Percentiles rank a stretch among this genome's conserved stretches.
Evolutionary conservation across 306 rosid genomes (phyloP).

Genomic region (Betula pendula): DNA sequence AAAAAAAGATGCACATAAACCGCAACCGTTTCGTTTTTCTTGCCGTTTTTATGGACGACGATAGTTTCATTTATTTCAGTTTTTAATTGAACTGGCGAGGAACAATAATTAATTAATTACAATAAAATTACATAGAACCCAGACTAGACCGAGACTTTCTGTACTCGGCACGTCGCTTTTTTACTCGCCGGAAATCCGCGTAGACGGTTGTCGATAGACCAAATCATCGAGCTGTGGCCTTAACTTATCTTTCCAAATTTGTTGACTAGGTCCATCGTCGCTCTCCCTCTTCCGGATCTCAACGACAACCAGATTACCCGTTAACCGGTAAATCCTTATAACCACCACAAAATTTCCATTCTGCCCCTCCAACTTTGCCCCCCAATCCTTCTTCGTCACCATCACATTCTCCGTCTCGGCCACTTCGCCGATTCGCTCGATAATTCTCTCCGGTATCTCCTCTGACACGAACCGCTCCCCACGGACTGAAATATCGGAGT

Average conservation of each 20-base stretch:
- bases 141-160: no score
- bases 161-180: background rate
- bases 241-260: slow-evolving; percentile 55
- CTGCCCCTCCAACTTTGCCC: slow-evolving; percentile 52
- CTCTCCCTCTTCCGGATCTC: slow-evolving; percentile 39
- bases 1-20: no score
- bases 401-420: slow-evolving; percentile 29
- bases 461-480: slow-evolving; percentile 56
- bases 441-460: slow-evolving; percentile 40
- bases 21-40: no score
- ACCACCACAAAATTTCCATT: slow-evolving; percentile 42
- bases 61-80: no score
- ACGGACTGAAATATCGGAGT: slow-evolving; percentile 17
- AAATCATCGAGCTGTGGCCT: slow-evolving; percentile 45
- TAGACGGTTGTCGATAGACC: slow-evolving; percentile 30
- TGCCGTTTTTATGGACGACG: no score
- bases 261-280: background rate
- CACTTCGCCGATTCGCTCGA: slow-evolving; percentile 45
- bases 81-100: no score
- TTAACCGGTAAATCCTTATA: slow-evolving; percentile 54
- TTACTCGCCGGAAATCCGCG: slow-evolving; percentile 23
- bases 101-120: no score
- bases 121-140: no score
- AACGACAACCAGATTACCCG: slow-evolving; percentile 62
- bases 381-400: slow-evolving; percentile 39